Base-by-base conservation (phyloP, 345 rosid species). In the Acer negundo region DNA sequence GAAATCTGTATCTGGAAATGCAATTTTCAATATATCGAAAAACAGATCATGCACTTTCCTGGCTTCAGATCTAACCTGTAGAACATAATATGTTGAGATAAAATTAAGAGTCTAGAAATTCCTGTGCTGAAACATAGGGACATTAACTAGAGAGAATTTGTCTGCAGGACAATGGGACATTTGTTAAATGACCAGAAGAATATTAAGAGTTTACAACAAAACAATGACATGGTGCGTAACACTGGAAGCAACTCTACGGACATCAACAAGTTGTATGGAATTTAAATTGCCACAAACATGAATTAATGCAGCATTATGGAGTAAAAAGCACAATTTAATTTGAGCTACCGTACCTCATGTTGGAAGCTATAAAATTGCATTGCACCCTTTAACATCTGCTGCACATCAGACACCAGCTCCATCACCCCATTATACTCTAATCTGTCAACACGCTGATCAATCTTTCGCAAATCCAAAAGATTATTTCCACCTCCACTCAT, bases 21-120 rank as follows among this genome's bases (percentile, higher is more conserved):
- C 90, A 72, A 89, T 93, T 90, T 90, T 97, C 90, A 97, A 86
- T 79, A 94, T 75, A 82, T 97, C 99, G 53, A 97, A 97, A 87
- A 97, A 93, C 77, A 97, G 93, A 86, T 94, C 95, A 64, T 97
- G 99, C 51, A 97, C 99, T 84, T 97, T 97, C 80, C 89, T 90
- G 44, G 97, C 99, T 87, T 97, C 99, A 70, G 97, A 84, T 79
- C 97, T 87, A 74, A 94, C 98, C 99, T 95, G 94, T 62, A 62
- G 42, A 78, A 80, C 22, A 47, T 44, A 22, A 44, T 10, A 58
- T 42, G 69, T 72, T 80, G 19, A 69, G 78, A 83, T 56, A 64
- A 67, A 61, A 23, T 17, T 31, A 31, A 44, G 47, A 77, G 44
- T 16, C 24, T 28, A 24, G 16, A 44, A 46, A 46, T 62, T 62